A percentile compares a stretch with the other conserved stretches of the same genome.
phyloP scores from a whole-genome alignment of 2,329 filamentous ascomycete species.

The Albophoma yamanashiensis region DNA sequence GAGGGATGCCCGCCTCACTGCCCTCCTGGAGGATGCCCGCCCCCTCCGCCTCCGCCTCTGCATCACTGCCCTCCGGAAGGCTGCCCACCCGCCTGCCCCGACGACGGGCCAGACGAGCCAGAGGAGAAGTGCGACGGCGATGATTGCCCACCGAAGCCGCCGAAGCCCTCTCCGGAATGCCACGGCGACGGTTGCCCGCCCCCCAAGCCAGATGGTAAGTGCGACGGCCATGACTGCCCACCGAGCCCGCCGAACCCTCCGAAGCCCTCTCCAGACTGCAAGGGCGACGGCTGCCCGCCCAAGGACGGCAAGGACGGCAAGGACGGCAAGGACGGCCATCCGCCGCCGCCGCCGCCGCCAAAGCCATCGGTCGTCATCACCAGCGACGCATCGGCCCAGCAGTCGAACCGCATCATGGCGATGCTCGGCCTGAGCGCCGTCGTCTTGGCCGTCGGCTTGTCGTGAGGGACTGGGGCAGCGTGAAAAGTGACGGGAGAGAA shows the following conservation, averaged over 20 bases:
- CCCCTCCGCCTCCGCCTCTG: no score
- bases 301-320: neutral
- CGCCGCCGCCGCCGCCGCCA: neutral
- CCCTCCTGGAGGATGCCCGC: neutral
- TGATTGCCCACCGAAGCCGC: neutral
- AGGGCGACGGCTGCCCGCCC: neutral
- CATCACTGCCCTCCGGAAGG: neutral
- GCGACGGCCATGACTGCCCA: neutral
- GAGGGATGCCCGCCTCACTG: neutral
- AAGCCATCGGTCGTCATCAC: neutral
- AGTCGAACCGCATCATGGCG: neutral
- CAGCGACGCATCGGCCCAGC: slow-evolving; percentile 2
- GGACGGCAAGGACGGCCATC: neutral
- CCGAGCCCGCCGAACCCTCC: no score
- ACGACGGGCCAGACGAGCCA: neutral
- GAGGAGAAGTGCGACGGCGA: neutral
- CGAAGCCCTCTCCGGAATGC: no score
- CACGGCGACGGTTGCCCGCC: neutral
- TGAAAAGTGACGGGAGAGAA: neutral
- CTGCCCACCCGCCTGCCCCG: neutral
- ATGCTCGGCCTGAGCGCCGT: slow-evolving; percentile 3
- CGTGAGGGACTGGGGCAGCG: neutral
- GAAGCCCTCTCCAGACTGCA: neutral
- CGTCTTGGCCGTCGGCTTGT: neutral
- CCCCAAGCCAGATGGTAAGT: neutral